Base-by-base conservation (phyloP, 345 rosid genomes). In the Sonneratia alba region DNA sequence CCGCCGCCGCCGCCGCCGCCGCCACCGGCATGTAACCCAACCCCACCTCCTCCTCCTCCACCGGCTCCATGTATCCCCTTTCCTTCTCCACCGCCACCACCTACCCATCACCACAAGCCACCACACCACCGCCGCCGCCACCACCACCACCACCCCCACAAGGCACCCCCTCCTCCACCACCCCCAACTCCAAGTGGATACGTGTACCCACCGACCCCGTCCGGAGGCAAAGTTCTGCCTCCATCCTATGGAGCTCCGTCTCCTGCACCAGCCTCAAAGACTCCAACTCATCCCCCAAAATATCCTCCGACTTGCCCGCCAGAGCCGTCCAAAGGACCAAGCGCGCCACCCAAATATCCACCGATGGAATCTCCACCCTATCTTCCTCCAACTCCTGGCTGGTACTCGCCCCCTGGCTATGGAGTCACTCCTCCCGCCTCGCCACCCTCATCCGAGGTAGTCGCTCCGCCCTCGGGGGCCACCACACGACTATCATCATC, bases 401-500 rank as follows among this genome's bases (percentile, higher is more conserved):
- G 66, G 64, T 48, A 49, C 36, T 24, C 36, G 27, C 66, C 43
- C 14, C 77, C 81, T 11, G 62, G 73, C 15, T 22, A 43, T 36
- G 63, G 71, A 40, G 14, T 19, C 27, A 49, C 49, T 18, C 70
- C 70, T 57, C 53, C 72, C 24, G 37, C 69, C 2, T 22, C 0
- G 10, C 66, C 68, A 3, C 56, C 75, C 14, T 71, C 75, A 1
- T 68, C 79, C 0, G n/a, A 61, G 3, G 47, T 57, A 67, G 21
- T 40, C 32, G 15, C 75, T 3, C 74, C 78, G 14, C 78, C 74
- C 22, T 12, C 21, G 10, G 71, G 7, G 76, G 76, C 6, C 22
- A 66, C 74, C 77, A 72, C 72, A 72, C 76, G 3, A 68, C 71
- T 9, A 22, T 75, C 19, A 70, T 79, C 19, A 79, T 74, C 3